Percentiles rank a stretch among this genome's conserved stretches.
These are phyloP conservation scores for Galerina marginata DNA, from an alignment of 768 basidiomycete species.

Conservation along the genomic window DNA sequence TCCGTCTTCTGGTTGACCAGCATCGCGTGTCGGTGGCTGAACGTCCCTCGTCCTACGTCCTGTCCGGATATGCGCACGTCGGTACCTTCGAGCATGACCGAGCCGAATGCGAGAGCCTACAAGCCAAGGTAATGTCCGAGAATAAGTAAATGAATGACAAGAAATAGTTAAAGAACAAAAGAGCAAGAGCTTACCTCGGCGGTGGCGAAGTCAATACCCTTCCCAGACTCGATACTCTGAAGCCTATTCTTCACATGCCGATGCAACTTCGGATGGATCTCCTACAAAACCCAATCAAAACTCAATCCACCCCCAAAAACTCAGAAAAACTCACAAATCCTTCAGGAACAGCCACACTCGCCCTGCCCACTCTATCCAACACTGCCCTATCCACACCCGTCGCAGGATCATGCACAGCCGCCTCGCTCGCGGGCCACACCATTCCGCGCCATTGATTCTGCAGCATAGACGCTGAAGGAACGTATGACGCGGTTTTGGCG, in stretches of 20 bases:
- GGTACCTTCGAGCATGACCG: constrained; percentile 79
- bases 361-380: constrained; percentile 65
- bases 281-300: constrained; percentile 54
- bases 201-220: constrained; percentile 88
- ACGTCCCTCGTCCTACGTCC: constrained; percentile 90
- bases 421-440: constrained; percentile 64
- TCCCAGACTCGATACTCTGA: constrained; percentile 67
- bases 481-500: constrained; percentile 49
- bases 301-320: constrained; percentile 23
- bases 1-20: constrained; percentile 88
- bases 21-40: constrained; percentile 92
- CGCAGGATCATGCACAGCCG: constrained; percentile 58
- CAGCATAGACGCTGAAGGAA: constrained; percentile 59
- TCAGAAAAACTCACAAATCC: constrained; percentile 62
- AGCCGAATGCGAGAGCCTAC: constrained; percentile 87
- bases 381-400: constrained; percentile 67
- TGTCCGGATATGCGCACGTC: constrained; percentile 93
- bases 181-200: constrained; percentile 72
- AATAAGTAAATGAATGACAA: no score
- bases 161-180: no score
- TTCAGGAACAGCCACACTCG: constrained; percentile 65
- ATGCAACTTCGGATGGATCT: constrained; percentile 78
- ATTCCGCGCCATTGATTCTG: constrained; percentile 71
- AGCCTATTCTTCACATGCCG: constrained; percentile 81
- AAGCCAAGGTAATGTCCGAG: no score